Evolutionary conservation across 2,329 filamentous ascomycete species (phyloP), one percentile per base, ranked within the genome.

Genomic region (Rutstroemia sp.): DNA sequence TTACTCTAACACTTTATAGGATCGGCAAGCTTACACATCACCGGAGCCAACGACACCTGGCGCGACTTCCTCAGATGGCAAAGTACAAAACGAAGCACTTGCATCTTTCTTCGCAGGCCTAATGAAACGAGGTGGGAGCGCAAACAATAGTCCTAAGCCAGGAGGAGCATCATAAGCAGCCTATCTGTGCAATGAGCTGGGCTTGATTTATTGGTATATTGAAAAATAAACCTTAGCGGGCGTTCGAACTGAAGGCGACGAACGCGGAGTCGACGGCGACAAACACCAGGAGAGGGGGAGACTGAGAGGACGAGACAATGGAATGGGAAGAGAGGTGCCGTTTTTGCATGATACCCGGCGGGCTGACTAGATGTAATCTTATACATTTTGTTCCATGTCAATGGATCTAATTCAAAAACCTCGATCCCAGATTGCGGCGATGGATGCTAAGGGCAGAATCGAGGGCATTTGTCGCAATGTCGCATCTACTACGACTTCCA

Each of bases 21-120:
- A 71, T 41, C 69, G 68, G 39, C 67, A 71, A 61, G 65, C 60
- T 19, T 67, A 67, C 42, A 63, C 65, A 55, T 67, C 60, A 14
- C 67, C 68, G n/a, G 69, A 66, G 45, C 65, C 67, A 48, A 66
- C 65, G 57, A 62, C 66, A 7, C 65, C 67, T 44, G 65, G 62
- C 49, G 25, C 57, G 44, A 56, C 59, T 48, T 49, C 63, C 34
- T 57, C 70, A 19, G 65, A 73, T 48, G 74, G 73, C 18, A 80
- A 80, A 67, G 72, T 73, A n/a, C 78, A 83, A 60, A 79, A 82
- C 50, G 80, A 84, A 68, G 77, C 77, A 34, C 69, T 85, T 58
- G 79, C 79, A 50, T 79, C 75, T 57, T 85, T 85, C 69, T 85
- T 85, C 64, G 77, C 76, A 12, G 77, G 77, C 10, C 70, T 85